phyloP scores from a whole-genome alignment of 768 basidiomycete species.

The Arthromyces matolae region DNA sequence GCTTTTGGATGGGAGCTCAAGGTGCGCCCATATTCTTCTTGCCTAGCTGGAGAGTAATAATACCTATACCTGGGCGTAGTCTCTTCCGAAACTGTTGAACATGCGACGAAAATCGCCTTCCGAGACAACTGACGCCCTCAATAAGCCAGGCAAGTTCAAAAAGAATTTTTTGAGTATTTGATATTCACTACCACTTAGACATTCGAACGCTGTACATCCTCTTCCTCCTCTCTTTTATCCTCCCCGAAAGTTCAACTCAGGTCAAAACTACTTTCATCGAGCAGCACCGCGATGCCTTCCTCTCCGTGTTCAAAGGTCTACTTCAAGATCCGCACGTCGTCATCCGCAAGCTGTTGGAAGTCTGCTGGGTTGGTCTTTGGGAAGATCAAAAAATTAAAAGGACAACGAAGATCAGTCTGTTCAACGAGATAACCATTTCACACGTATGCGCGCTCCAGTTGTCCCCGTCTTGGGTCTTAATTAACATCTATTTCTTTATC shows the following conservation, averaged over 20 bases:
- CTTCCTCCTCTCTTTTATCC: slow-evolving; percentile 72
- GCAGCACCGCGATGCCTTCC: slow-evolving; percentile 61
- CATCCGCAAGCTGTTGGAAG: slow-evolving; percentile 62
- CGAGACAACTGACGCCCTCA: slow-evolving; percentile 36
- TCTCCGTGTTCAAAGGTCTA: slow-evolving; percentile 72
- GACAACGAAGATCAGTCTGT: slow-evolving; percentile 66
- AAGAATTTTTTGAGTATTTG: slow-evolving; percentile 1
- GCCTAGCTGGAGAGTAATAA: too few species aligned
- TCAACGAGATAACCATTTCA: slow-evolving; percentile 60
- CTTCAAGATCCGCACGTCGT: slow-evolving; percentile 61
- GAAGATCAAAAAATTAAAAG: slow-evolving; percentile 67
- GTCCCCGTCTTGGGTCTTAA: not conserved
- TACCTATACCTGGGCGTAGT: too few species aligned
- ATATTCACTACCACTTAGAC: slow-evolving; percentile 40
- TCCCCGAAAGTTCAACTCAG: slow-evolving; percentile 39
- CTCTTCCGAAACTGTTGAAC: slow-evolving; percentile 59
- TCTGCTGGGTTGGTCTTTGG: slow-evolving; percentile 77
- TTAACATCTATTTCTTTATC: not conserved
- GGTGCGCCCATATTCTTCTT: too few species aligned
- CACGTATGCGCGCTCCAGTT: too few species aligned
- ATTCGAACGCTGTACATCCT: slow-evolving; percentile 75
- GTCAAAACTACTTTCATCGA: slow-evolving; percentile 67
- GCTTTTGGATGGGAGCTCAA: slow-evolving; percentile 78
- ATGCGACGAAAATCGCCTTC: slow-evolving; percentile 61
- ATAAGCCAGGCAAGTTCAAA: slow-evolving; percentile 51